Evolutionary conservation across 805 yeast genomes (phyloP).

Genomic region (Metschnikowia lachancei): DNA sequence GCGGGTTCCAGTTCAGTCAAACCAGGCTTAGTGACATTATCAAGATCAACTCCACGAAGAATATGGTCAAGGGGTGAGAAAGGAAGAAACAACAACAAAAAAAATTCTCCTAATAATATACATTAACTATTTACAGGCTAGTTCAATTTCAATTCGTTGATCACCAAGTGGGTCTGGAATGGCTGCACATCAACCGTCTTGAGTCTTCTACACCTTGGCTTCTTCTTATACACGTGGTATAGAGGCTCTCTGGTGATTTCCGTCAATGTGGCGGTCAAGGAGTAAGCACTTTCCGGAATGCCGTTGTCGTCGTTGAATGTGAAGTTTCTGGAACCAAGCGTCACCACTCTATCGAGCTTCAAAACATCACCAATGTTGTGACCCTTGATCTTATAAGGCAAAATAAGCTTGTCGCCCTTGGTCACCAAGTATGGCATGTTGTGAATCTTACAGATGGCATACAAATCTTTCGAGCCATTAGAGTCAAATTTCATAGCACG

Average conservation of each 20-base stretch:
- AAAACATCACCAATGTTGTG: constrained; percentile 84
- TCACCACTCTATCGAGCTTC: constrained; percentile 67
- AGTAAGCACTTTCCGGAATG: constrained; percentile 49
- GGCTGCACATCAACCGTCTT: constrained; percentile 73
- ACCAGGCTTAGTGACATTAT: constrained; percentile 59
- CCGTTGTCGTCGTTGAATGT: constrained; percentile 50
- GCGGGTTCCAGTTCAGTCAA: constrained; percentile 47
- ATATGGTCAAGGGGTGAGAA: not conserved
- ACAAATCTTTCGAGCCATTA: constrained; percentile 51
- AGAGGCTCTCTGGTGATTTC: constrained; percentile 83
- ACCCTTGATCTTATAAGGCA: constrained; percentile 75
- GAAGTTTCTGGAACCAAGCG: constrained; percentile 82
- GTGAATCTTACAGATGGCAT: constrained; percentile 80
- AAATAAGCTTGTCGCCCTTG: constrained; percentile 77
- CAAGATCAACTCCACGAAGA: constrained; percentile 20
- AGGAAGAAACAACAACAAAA: too few species aligned
- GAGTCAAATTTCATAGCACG: constrained; percentile 65
- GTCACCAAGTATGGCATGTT: constrained; percentile 86
- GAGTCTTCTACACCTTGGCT: constrained; percentile 75
- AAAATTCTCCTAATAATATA: not conserved
- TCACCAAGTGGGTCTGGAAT: constrained; percentile 71
- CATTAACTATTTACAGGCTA: constrained; percentile 17
- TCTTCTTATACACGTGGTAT: constrained; percentile 53
- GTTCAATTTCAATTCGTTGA: constrained; percentile 66
- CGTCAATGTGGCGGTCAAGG: constrained; percentile 73